Evolutionary conservation across 371 early-diverging fungal species (phyloP), one percentile per base, ranked within the genome.

Genomic region (Rhizopus delemar): DNA sequence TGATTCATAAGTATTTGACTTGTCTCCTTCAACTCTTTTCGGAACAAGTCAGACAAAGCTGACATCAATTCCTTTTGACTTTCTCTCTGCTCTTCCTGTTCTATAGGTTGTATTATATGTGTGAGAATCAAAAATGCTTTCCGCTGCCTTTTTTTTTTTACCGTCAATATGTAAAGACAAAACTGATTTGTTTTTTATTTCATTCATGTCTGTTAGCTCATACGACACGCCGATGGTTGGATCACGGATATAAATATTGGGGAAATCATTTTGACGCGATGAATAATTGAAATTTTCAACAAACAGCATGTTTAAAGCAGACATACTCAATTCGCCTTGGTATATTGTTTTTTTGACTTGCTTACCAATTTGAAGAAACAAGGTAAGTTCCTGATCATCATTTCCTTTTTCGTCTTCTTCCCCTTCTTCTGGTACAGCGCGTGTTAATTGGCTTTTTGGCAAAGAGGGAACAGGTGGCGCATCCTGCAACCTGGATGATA

Each of bases 211-310:
- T 51, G 85, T 86, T 7, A 91, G 78, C 53, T 90, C 89, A 59
- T 91, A 90, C 8, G 81, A 80, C 13, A 89, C 75, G 38, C 75
- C 74, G 4, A 78, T 58, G 5, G 74, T 57, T 1, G 86, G 76
- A 59, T 90, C 90, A 34, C 80, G 80, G 34, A 91, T 85, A 58
- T 91, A 90, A 32, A 90, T 84, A 41, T 64, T 81, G 0, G 87
- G 85, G 38, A 87, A 87, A 59, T 85, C 82, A 13, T 80, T 76
- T 60, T 84, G 79, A 6, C 84, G 76, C n/a, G 85, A 76, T 16
- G 81, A 80, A 64, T 85, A 84, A 57, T 77, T 80, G 46, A 87
- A 87, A 41, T 78, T 81, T 56, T 87, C 87, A 55, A 87, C 76
- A 57, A 87, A 87, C 15, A 87, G 65, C 85, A 87, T 84, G 41